A percentile compares a stretch with the other conserved stretches of the same genome.
phyloP scores from a whole-genome alignment of 441 rosid genomes.

The Gossypium gossypioides region DNA sequence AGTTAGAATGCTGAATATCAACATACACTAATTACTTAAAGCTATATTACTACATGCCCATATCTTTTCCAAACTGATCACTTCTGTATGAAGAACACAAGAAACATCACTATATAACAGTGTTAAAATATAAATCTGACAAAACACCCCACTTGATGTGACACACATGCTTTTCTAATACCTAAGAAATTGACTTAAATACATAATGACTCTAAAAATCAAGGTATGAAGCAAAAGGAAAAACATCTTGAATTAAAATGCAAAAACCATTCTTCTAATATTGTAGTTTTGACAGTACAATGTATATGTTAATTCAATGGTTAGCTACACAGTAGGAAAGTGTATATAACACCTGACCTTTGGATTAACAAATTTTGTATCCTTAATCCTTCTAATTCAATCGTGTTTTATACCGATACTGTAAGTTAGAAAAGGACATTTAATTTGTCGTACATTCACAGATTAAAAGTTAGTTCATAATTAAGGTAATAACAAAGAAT shows the following conservation, averaged over 20 bases:
- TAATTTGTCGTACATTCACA: neutral
- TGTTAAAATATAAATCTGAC: neutral
- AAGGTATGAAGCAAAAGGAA: neutral
- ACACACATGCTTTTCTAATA: neutral
- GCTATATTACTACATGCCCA: neutral
- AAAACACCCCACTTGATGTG: neutral
- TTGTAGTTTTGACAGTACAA: neutral
- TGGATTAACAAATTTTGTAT: neutral
- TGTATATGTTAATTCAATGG: neutral
- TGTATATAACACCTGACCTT: neutral
- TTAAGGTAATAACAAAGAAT: neutral
- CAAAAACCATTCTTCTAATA: neutral
- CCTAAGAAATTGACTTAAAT: conserved; percentile 1
- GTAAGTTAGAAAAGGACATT: neutral
- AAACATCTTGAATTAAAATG: neutral
- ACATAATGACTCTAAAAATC: neutral
- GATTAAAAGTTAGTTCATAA: neutral
- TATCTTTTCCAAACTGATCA: neutral
- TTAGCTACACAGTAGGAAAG: neutral
- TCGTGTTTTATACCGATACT: neutral
- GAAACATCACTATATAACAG: neutral
- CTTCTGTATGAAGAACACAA: neutral
- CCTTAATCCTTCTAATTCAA: neutral
- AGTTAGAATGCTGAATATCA: neutral
- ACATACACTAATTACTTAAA: neutral